Percentiles rank a stretch among this genome's conserved stretches.
Evolutionary conservation across 2,329 filamentous ascomycete genomes (phyloP).

Genomic region (Botrytis porri): DNA sequence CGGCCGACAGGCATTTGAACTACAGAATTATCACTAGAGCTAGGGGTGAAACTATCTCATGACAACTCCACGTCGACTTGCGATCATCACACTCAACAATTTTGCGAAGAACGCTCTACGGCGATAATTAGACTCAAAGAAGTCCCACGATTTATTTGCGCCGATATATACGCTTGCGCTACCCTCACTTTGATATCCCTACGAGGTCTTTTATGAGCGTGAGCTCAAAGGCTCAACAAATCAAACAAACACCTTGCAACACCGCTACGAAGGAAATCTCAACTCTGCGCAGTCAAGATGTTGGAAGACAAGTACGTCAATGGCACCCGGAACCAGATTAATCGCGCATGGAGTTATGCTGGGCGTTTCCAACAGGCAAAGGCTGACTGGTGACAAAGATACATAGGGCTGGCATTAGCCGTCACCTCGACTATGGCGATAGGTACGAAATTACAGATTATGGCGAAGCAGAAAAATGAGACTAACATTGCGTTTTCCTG

Average conservation of each 20-base stretch:
- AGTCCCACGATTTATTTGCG: conserved; percentile 14
- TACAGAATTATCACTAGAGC: conserved; percentile 10
- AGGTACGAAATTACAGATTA: conserved; percentile 49
- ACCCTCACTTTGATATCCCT: conserved; percentile 4
- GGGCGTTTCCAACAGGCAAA: conserved; percentile 1
- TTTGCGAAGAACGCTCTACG: conserved; percentile 14
- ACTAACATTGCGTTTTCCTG: conserved; percentile 17
- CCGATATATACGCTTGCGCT: conserved; percentile 15
- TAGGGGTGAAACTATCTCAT: conserved; percentile 31
- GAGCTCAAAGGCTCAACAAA: conserved; percentile 28
- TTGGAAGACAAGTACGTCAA: conserved; percentile 47
- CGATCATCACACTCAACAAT: conserved; percentile 25
- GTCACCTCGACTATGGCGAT: conserved; percentile 73
- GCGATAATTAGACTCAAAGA: neutral
- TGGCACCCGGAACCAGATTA: neutral
- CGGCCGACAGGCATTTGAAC: conserved; percentile 14
- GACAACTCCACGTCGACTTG: conserved; percentile 24
- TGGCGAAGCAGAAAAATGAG: neutral
- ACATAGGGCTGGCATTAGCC: conserved; percentile 73
- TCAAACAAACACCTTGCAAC: conserved; percentile 26
- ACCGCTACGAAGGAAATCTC: conserved; percentile 27
- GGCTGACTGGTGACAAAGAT: conserved; percentile 49
- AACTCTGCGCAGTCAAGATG: conserved; percentile 36
- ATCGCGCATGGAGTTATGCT: neutral
- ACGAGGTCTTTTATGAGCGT: neutral